A percentile compares a stretch with the other conserved stretches of the same genome.
phyloP scores from a whole-genome alignment of 257 asterid species.

The Solanum dulcamara region DNA sequence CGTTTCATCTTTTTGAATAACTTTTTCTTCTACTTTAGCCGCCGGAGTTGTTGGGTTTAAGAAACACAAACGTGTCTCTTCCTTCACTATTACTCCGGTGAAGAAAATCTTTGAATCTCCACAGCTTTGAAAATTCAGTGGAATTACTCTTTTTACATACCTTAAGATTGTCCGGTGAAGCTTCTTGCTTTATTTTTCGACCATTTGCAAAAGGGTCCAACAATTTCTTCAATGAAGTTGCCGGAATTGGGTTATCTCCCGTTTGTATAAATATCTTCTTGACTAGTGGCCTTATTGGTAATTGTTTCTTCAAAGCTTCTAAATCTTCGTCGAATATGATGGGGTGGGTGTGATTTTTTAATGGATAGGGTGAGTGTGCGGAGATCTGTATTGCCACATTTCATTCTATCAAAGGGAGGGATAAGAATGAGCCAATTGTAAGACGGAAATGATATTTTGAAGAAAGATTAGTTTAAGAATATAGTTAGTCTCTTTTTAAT shows the following conservation, averaged over 20 bases:
- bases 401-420: too few species aligned
- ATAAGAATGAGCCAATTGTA: too few species aligned
- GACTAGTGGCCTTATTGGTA: conserved; percentile 41
- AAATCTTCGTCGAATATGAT: conserved; percentile 22
- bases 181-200: conserved; percentile 33
- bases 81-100: conserved; percentile 82
- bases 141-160: conserved; percentile 60
- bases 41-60: conserved; percentile 25
- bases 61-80: conserved; percentile 73
- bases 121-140: conserved; percentile 55
- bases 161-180: conserved; percentile 12
- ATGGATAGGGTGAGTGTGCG: too few species aligned
- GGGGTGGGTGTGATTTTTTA: too few species aligned
- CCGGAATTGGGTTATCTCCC: neutral
- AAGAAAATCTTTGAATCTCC: conserved; percentile 53
- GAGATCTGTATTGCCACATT: too few species aligned
- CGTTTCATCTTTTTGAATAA: neutral
- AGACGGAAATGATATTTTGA: too few species aligned
- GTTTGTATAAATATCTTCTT: conserved; percentile 40
- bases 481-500: too few species aligned
- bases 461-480: too few species aligned
- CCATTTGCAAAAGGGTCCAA: conserved; percentile 38
- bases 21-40: neutral
- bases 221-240: conserved; percentile 5
- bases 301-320: conserved; percentile 5